These are phyloP conservation scores for Heliamphora pulchella DNA, from an alignment of 179 eudicot species.

Conservation along the genomic window DNA sequence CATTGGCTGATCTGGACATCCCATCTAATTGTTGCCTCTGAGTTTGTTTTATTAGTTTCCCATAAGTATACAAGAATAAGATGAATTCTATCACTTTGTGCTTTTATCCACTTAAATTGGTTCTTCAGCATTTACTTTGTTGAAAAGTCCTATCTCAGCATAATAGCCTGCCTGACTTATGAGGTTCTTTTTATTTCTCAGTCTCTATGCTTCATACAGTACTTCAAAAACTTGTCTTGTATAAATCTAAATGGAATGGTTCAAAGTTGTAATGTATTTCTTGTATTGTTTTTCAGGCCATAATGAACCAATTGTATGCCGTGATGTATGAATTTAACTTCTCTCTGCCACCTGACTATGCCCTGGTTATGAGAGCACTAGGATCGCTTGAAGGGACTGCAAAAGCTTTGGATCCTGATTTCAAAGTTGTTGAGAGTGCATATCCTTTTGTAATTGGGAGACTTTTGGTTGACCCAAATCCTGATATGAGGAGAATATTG, in stretches of 20 bases:
- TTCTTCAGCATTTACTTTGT: not conserved
- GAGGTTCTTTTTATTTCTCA: not conserved
- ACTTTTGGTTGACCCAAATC: conserved; percentile 86
- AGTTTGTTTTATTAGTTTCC: not conserved
- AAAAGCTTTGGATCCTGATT: conserved; percentile 86
- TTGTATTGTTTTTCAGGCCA: conserved; percentile 53
- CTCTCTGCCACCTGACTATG: conserved; percentile 95
- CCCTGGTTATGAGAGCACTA: conserved; percentile 91
- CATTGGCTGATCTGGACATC: not conserved
- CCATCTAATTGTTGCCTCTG: not conserved
- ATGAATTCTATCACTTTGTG: not conserved
- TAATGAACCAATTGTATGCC: conserved; percentile 87
- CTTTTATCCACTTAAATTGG: not conserved
- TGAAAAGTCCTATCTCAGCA: not conserved
- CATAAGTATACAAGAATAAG: not conserved
- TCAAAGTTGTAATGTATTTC: conserved; percentile 1
- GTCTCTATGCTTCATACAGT: not conserved
- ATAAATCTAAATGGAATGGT: not conserved
- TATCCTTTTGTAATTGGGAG: conserved; percentile 91
- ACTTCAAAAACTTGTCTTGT: not conserved
- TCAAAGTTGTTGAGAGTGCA: conserved; percentile 89
- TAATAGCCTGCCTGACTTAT: not conserved
- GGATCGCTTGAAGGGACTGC: conserved; percentile 99
- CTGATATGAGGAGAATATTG: conserved; percentile 86
- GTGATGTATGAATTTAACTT: conserved; percentile 93